phyloP scores from a whole-genome alignment of 23 red algal genomes.

The Gracilaria gracilis region DNA sequence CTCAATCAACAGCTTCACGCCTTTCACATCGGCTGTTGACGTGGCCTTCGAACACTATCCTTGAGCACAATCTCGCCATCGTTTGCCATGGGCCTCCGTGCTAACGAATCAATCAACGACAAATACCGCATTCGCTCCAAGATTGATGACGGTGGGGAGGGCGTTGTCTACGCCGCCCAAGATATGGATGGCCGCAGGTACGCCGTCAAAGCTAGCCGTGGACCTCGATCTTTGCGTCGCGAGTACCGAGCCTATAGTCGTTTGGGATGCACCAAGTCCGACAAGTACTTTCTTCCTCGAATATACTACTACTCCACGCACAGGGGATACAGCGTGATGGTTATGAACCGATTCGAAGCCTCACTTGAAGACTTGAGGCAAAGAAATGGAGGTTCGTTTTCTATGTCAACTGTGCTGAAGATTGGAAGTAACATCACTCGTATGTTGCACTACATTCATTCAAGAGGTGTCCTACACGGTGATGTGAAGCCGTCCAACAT shows the following conservation, averaged over 20 bases:
- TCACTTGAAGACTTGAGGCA: slow-evolving; percentile 10
- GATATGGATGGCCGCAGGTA: slow-evolving; percentile 9
- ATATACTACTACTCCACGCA: slow-evolving; percentile 19
- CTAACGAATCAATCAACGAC: slow-evolving; percentile 1
- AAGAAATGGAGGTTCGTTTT: not conserved
- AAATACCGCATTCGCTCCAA: slow-evolving; percentile 8
- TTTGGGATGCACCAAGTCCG: not conserved
- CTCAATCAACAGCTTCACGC: too few species aligned
- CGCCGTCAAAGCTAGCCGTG: slow-evolving; percentile 7
- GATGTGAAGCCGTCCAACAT: slow-evolving; percentile 51
- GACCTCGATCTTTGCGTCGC: not conserved
- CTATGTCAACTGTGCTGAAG: slow-evolving; percentile 31
- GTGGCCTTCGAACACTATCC: not conserved
- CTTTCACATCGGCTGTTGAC: not conserved
- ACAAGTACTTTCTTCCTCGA: slow-evolving; percentile 6
- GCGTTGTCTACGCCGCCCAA: slow-evolving; percentile 8
- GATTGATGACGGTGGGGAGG: slow-evolving; percentile 17
- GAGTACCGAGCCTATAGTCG: slow-evolving; percentile 21
- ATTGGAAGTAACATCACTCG: not conserved
- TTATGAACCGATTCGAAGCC: slow-evolving; percentile 20
- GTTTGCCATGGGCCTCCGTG: not conserved
- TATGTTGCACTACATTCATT: slow-evolving; percentile 29
- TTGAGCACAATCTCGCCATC: too few species aligned
- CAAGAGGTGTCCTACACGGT: slow-evolving; percentile 17
- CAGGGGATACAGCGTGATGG: not conserved